Base-by-base conservation (phyloP, 2,329 filamentous ascomycete genomes). In the Elsinoe necatrix region DNA sequence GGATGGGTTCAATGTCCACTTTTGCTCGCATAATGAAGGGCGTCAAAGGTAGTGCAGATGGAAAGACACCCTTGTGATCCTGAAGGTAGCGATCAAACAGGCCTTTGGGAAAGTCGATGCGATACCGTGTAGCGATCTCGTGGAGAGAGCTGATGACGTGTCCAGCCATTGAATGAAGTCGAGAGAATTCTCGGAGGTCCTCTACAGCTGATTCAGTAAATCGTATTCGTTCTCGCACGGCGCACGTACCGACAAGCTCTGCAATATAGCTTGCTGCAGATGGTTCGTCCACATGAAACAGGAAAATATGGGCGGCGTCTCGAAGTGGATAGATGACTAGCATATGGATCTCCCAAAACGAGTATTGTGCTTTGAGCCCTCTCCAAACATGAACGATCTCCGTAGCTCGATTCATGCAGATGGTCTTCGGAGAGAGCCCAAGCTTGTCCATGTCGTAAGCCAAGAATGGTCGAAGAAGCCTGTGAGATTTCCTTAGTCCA, bases 241-340 rank as follows among this genome's bases (percentile, higher is more conserved):
- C 20, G 8, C 12, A 37, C 48, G 39, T 37, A 52, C 34, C 48
- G 18, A 52, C 18, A 1, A 50, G 14, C 34, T 52, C 48, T 23
- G 31, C 21, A 3, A 52, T 21, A 16, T 20, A 52, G 20, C n/a
- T 23, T 23, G 48, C 34, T 37, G 48, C 48, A 20, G 29, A 11
- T 21, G 48, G 31, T 31, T 52, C 48, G 6, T 39, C 25, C 16
- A 52, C 9, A 23, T 52, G 25, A 27, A 52, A 39, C 7, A 52
- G 31, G 31, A 52, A 52, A 7, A 39, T 21, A 20, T 52, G 48
- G 11, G 48, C 48, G 16, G 48, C 48, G 18, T 52, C 48, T 37
- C 48, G 31, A 8, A 52, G 14, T 2, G 48, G 48, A 39, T 8
- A 37, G 7, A 52, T 37, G 29, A 52, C 48, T 11, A 39, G 29